Conservation (phyloP, 768 basidiomycete genomes). For the Boletus subcaerulescens region DNA sequence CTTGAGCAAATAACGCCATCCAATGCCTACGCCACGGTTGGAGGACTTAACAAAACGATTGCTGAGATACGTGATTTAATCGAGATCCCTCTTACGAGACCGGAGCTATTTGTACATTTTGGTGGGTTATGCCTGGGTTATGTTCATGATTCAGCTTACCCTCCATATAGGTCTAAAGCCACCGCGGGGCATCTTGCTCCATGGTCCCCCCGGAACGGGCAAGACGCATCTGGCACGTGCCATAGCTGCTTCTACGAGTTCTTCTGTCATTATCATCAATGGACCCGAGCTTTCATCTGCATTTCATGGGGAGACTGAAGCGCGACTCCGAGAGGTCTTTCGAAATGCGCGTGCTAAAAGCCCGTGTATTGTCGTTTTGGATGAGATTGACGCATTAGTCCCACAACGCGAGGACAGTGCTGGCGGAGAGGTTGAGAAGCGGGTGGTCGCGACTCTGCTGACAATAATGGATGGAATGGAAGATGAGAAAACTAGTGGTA, state of each 20-base stretch:
- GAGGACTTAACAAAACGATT: slow-evolving; percentile 87
- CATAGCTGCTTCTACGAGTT: slow-evolving; percentile 83
- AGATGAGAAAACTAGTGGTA: slow-evolving; percentile 39
- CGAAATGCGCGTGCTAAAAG: slow-evolving; percentile 74
- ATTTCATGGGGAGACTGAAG: slow-evolving; percentile 97
- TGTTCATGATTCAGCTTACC: slow-evolving; percentile 16
- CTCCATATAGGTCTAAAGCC: slow-evolving; percentile 74
- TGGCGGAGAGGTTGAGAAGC: slow-evolving; percentile 92
- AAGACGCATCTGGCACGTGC: slow-evolving; percentile 96
- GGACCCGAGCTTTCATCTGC: slow-evolving; percentile 94
- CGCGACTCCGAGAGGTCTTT: slow-evolving; percentile 86
- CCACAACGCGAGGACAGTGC: slow-evolving; percentile 86
- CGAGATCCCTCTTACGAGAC: slow-evolving; percentile 81
- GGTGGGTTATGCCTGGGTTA: slow-evolving; percentile 38
- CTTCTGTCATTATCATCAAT: slow-evolving; percentile 89
- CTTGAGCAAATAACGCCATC: slow-evolving; percentile 40
- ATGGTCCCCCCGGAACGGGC: slow-evolving; percentile 96
- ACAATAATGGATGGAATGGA: slow-evolving; percentile 94
- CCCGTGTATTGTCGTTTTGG: slow-evolving; percentile 92
- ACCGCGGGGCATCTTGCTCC: slow-evolving; percentile 90
- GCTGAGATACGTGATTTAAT: slow-evolving; percentile 80
- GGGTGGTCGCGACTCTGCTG: slow-evolving; percentile 92
- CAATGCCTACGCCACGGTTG: slow-evolving; percentile 78
- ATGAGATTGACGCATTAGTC: slow-evolving; percentile 94
- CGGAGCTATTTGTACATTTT: slow-evolving; percentile 76